Conservation (phyloP, 2,329 filamentous ascomycete genomes). For the Hyphodiscus sp. region DNA sequence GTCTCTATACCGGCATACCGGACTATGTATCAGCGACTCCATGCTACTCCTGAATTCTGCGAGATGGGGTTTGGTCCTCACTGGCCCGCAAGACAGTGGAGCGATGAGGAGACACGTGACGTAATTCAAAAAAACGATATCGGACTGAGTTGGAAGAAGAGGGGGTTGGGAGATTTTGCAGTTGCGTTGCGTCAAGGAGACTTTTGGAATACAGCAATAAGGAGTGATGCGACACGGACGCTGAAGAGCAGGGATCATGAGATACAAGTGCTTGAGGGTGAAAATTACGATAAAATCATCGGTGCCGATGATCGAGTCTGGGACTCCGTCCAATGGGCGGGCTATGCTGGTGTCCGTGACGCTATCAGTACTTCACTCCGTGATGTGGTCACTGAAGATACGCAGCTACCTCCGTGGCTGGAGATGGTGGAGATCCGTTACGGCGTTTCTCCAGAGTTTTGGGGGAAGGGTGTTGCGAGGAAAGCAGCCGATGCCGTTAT, state of each 20-base stretch:
- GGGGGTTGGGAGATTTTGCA: background rate
- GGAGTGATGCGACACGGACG: background rate
- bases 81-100: no score
- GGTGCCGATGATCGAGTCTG: background rate
- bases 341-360: background rate
- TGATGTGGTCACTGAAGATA: background rate
- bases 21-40: no score
- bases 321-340: background rate
- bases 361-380: background rate
- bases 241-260: background rate
- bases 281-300: background rate
- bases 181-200: background rate
- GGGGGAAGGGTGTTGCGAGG: slow-evolving; percentile 23
- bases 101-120: background rate
- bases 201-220: background rate
- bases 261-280: slow-evolving; percentile 1
- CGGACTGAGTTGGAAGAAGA: background rate
- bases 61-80: no score
- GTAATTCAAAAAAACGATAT: background rate
- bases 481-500: slow-evolving; percentile 21
- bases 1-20: no score
- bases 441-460: slow-evolving; percentile 19
- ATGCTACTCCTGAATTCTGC: no score
- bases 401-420: background rate
- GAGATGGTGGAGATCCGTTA: slow-evolving; percentile 28